These are phyloP conservation scores for Tinospora cordifolia DNA, from an alignment of 164 flowering plant genomes.

Conservation along the genomic window DNA sequence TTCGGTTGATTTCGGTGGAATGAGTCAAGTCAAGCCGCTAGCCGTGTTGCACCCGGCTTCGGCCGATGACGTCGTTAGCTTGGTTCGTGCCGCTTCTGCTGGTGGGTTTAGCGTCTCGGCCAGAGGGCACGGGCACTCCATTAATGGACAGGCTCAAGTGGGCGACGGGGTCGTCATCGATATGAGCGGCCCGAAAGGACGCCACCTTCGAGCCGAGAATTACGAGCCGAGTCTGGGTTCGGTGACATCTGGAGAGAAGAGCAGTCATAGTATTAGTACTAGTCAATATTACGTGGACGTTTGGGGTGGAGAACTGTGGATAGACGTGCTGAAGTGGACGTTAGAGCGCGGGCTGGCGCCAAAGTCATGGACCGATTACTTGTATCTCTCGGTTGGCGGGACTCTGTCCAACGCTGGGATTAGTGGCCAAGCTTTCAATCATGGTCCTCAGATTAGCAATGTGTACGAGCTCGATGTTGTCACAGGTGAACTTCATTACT, in stretches of 20 bases:
- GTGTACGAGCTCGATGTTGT: slow-evolving; percentile 83
- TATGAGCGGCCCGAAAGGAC: slow-evolving; percentile 37
- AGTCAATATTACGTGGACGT: slow-evolving; percentile 81
- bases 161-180: slow-evolving; percentile 59
- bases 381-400: slow-evolving; percentile 88
- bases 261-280: slow-evolving; percentile 17
- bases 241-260: too few relatives aligned
- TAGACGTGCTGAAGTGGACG: slow-evolving; percentile 60
- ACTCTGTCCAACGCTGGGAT: slow-evolving; percentile 94
- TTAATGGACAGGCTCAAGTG: slow-evolving; percentile 80
- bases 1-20: slow-evolving; percentile 59
- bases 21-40: slow-evolving; percentile 35
- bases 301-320: slow-evolving; percentile 97
- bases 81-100: slow-evolving; percentile 40
- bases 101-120: slow-evolving; percentile 65
- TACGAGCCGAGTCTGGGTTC: too few relatives aligned
- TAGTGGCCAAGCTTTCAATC: slow-evolving; percentile 91
- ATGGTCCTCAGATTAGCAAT: slow-evolving; percentile 93
- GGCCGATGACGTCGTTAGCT: slow-evolving; percentile 40
- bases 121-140: slow-evolving; percentile 89
- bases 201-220: slow-evolving; percentile 6
- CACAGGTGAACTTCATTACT: slow-evolving; percentile 51
- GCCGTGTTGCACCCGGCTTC: slow-evolving; percentile 72
- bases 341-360: slow-evolving; percentile 72
- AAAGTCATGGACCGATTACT: slow-evolving; percentile 93